Base-by-base conservation (phyloP, 257 asterid species). In the Marsdenia floribunda region DNA sequence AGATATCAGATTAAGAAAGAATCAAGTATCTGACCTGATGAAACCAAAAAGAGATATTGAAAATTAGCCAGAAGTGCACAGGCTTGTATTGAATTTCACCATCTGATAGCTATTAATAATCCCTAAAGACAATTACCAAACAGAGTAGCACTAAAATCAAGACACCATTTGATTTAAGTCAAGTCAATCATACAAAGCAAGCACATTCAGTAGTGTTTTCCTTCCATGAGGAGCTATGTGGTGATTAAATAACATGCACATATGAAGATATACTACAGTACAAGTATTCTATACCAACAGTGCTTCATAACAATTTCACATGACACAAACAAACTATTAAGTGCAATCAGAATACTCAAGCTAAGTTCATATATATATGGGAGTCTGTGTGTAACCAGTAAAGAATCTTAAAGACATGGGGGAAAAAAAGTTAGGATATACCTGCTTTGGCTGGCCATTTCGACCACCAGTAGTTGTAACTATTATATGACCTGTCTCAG, bases 381-480 rank as follows among this genome's bases (percentile, higher is more conserved):
- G 14, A 11, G 3, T 3, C 29, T 12, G 0, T 11, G 13, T 63
- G 46, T 4, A 63, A 63, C 47, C 14, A 63, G 18, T 63, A 63
- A 16, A 63, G 35, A 63, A 6, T 33, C 69, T 35, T 33, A 14
- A 63, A 66, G 52, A 38, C 19, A 66, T 4, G 22, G 50, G 11
- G 3, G 6, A 66, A 26, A 66, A 66, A 7, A 66, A 38, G 21
- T 66, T 26, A 21, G 12, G 46, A 19, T 21, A 19, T 21, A 91
- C 98, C 98, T 93, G 94, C 87, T 89, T 93, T 49, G 97, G 96
- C 78, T 89, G 96, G 57, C 96, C 97, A 84, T 93, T 93, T 84
- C 85, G 88, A 29, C 98, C 98, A 64, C 96, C 98, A 78, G 91
- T 91, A 63, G 98, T 91, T 16, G 98, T 91, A 73, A 93, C 98